phyloP scores from a whole-genome alignment of 371 early-diverging fungal species.

The Mortierella sp. region DNA sequence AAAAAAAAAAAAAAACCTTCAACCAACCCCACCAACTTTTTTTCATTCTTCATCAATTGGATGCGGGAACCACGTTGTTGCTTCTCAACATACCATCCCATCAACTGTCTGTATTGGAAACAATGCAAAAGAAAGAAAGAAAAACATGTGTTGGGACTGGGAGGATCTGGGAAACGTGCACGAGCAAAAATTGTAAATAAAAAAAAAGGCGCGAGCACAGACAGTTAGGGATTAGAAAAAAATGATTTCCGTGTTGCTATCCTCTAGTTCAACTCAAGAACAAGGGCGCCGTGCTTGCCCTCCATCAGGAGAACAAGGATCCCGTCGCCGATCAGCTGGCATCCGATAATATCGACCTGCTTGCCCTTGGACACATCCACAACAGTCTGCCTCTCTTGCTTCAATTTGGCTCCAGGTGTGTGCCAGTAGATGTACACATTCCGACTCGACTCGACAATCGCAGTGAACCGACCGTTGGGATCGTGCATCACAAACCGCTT shows the following conservation, averaged over 20 bases:
- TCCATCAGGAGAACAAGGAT: slow-evolving; percentile 67
- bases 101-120: background rate
- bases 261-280: slow-evolving; percentile 30
- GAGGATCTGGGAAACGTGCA: slow-evolving; percentile 14
- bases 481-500: slow-evolving; percentile 73
- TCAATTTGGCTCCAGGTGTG: slow-evolving; percentile 42
- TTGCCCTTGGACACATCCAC: slow-evolving; percentile 51
- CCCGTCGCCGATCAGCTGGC: slow-evolving; percentile 61
- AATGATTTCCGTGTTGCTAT: background rate
- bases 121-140: background rate
- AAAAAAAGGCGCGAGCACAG: background rate
- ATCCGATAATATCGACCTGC: slow-evolving; percentile 64
- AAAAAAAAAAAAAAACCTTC: background rate
- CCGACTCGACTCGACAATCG: slow-evolving; percentile 78
- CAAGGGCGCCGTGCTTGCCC: slow-evolving; percentile 56
- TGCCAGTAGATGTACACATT: slow-evolving; percentile 80
- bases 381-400: slow-evolving; percentile 46
- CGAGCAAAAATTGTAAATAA: slow-evolving; percentile 11
- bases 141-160: slow-evolving; percentile 11
- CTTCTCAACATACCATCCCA: too few relatives aligned
- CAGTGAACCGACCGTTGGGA: slow-evolving; percentile 64
- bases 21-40: slow-evolving; percentile 7
- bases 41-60: background rate
- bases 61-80: background rate
- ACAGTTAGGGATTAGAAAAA: background rate